Percentiles rank a stretch among this genome's conserved stretches.
Conservation (phyloP, 805 yeast genomes). For the Dipodascopsis tothii region DNA sequence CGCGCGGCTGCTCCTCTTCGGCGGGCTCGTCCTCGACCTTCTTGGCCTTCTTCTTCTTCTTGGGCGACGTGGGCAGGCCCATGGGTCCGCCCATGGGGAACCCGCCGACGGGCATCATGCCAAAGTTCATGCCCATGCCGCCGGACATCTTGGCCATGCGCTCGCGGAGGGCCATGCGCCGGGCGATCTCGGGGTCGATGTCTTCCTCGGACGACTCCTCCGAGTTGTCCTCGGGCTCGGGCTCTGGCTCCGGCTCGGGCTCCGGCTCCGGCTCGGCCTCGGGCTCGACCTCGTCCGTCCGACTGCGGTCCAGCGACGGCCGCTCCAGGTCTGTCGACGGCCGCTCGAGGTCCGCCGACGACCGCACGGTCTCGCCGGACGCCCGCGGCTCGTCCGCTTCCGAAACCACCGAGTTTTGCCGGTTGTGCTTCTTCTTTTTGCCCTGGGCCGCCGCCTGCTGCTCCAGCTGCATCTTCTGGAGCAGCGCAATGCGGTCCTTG, state of each 20-base stretch:
- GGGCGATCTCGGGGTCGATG: conserved; percentile 68
- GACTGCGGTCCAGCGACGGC: background rate
- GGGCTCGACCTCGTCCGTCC: conserved; percentile 18
- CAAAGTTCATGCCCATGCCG: conserved; percentile 56
- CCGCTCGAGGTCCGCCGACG: background rate
- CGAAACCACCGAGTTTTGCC: background rate
- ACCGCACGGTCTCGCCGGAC: background rate
- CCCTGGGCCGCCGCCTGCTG: conserved; percentile 45
- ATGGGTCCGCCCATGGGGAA: conserved; percentile 29
- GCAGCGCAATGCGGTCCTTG: conserved; percentile 75
- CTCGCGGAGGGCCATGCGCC: conserved; percentile 70
- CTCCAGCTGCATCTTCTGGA: conserved; percentile 73
- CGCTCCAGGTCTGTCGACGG: background rate
- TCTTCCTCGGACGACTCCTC: conserved; percentile 50
- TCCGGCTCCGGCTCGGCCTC: conserved; percentile 31
- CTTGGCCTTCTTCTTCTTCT: conserved; percentile 26
- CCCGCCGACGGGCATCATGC: conserved; percentile 18
- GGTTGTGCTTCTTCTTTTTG: conserved; percentile 8
- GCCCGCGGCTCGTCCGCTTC: conserved; percentile 1
- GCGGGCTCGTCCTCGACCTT: conserved; percentile 22
- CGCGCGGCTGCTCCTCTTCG: conserved; percentile 29
- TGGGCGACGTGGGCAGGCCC: conserved; percentile 25
- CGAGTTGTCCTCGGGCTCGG: conserved; percentile 43
- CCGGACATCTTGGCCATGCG: conserved; percentile 96
- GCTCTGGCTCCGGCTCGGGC: conserved; percentile 32